Base-by-base conservation (phyloP, 2,329 filamentous ascomycete genomes). In the Colletotrichum neosansevieriae region DNA sequence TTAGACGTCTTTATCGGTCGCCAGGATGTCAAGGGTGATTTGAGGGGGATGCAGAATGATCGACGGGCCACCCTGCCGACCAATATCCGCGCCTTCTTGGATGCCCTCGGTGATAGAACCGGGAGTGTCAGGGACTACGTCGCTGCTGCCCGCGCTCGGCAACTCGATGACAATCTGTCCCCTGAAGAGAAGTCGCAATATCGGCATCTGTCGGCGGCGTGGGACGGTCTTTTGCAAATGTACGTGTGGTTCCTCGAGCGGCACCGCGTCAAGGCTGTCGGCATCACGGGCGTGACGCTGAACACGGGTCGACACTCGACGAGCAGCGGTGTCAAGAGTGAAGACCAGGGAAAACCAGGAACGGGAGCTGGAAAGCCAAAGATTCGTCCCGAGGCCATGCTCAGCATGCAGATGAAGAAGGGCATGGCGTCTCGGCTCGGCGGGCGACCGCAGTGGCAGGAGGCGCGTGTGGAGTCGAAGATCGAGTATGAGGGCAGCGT, bases 371-470 rank as follows among this genome's bases (percentile, higher is more conserved):
- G 29, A 1, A 34, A 49, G 36, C 32, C 61, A 21, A 50, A 59
- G 6, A 54, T 68, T 32, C 61, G 65, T 0, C 65, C 65, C 40
- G 65, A 68, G 32, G 49, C 65, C 10, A 68, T 68, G 65, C 65
- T 68, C n/a, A 65, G 65, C 61, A 58, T 68, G 54, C 65, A 68
- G 15, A 68, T 68, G 65, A 65, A 68, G 21, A 64, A 53, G 54
- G 61, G 65, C 15, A 68, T 68, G 65, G 54, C 42, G 7, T 68
- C 65, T 4, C 65, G 65, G 4, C 40, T 68, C 38, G 65, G 61
- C 12, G 65, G 65, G 1, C 60, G 65, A 3, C 65, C 65, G 13
- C 32, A 59, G 21, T 68, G 65, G 65, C 65, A 68, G 34, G 40
- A 68, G 21, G 65, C 65, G 21, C n/a, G 32, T 15, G 45, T 68